These are phyloP conservation scores for Toxicodendron radicans DNA, from an alignment of 345 rosid species.

Conservation along the genomic window DNA sequence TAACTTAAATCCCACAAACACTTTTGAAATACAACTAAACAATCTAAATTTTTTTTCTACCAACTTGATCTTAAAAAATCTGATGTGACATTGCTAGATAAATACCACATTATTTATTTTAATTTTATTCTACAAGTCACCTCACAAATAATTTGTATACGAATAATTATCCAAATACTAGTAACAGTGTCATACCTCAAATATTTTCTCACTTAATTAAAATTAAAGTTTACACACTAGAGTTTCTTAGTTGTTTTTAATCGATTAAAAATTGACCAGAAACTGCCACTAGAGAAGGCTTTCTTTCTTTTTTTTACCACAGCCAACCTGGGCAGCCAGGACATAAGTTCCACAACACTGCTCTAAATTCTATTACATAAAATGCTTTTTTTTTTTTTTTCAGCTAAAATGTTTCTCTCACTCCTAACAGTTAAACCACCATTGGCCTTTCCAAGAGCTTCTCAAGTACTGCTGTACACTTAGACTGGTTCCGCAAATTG, in stretches of 20 bases:
- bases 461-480: conserved; percentile 40
- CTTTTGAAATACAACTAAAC: too few species aligned
- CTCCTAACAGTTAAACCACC: conserved; percentile 32
- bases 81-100: too few species aligned
- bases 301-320: conserved; percentile 35
- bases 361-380: conserved; percentile 48
- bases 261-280: conserved; percentile 39
- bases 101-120: too few species aligned
- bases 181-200: too few species aligned
- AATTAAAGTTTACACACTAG: background rate
- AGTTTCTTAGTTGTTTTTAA: conserved; percentile 27
- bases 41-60: too few species aligned
- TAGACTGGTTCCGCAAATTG: conserved; percentile 25
- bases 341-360: conserved; percentile 37
- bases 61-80: too few species aligned
- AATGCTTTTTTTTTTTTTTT: conserved; percentile 22
- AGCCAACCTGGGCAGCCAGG: conserved; percentile 98
- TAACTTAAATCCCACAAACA: too few species aligned
- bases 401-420: conserved; percentile 24
- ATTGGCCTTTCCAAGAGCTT: conserved; percentile 21
- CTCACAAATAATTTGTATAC: too few species aligned
- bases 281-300: conserved; percentile 98
- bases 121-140: too few species aligned
- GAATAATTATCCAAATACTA: too few species aligned
- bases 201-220: background rate